These are phyloP conservation scores for Cladophialophora immunda DNA, from an alignment of 2,329 filamentous ascomycete species.

Conservation along the genomic window DNA sequence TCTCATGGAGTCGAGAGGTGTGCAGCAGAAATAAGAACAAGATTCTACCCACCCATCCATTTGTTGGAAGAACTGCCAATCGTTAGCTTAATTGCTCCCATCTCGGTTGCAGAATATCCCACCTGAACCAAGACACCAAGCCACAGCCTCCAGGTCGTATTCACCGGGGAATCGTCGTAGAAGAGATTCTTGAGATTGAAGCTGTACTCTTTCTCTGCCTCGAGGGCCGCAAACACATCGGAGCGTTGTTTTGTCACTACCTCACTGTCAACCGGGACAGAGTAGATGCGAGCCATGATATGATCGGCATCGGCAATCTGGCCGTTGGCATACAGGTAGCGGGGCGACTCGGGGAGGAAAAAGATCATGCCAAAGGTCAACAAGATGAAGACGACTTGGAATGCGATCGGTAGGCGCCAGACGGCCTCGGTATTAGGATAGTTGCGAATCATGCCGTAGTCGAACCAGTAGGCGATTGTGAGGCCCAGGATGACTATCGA, in stretches of 20 bases:
- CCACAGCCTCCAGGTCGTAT: slow-evolving; percentile 34
- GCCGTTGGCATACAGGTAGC: slow-evolving; percentile 36
- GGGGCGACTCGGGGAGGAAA: slow-evolving; percentile 49
- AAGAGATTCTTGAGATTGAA: slow-evolving; percentile 32
- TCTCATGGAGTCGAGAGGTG: not conserved
- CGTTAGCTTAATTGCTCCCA: not conserved
- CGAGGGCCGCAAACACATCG: slow-evolving; percentile 29
- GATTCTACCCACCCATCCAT: slow-evolving; percentile 24
- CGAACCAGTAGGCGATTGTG: slow-evolving; percentile 33
- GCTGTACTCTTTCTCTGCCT: slow-evolving; percentile 33
- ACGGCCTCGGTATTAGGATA: slow-evolving; percentile 26
- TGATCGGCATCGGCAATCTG: slow-evolving; percentile 28
- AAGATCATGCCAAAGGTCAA: slow-evolving; percentile 48
- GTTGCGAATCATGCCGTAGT: slow-evolving; percentile 31
- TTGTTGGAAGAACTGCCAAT: slow-evolving; percentile 30
- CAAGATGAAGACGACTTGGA: slow-evolving; percentile 56
- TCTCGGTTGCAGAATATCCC: not conserved
- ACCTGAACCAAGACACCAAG: slow-evolving; percentile 25
- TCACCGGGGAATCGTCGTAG: slow-evolving; percentile 29
- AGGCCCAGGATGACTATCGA: slow-evolving; percentile 27
- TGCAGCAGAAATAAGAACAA: not conserved
- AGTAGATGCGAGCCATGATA: slow-evolving; percentile 33
- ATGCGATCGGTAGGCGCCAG: slow-evolving; percentile 58
- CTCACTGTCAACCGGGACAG: slow-evolving; percentile 22
- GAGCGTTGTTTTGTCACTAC: slow-evolving; percentile 28